These are phyloP conservation scores for Aurantiochytrium sp. DNA, from an alignment of 108 stramenopile species.

Conservation along the genomic window DNA sequence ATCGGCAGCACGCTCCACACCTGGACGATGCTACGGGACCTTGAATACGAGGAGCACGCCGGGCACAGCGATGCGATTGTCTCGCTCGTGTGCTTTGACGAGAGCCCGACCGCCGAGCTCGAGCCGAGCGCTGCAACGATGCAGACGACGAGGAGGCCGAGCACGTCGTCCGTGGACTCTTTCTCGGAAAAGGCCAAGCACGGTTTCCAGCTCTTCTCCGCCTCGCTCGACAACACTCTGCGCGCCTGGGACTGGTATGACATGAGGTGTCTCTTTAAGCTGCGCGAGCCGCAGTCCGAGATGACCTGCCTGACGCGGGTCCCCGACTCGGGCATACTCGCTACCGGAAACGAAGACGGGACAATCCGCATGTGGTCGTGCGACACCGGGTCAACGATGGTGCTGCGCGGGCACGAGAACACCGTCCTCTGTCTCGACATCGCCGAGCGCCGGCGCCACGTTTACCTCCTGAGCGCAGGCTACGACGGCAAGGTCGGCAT, in stretches of 20 bases:
- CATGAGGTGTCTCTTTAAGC: neutral
- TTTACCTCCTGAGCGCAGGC: neutral
- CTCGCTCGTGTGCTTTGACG: neutral
- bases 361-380: constrained; percentile 3
- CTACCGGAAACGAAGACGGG: constrained; percentile 17
- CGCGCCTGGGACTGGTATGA: constrained; percentile 21
- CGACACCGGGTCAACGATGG: constrained; percentile 24
- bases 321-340: neutral
- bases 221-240: neutral
- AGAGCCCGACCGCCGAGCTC: neutral
- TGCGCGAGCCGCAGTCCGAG: neutral
- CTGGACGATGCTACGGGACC: neutral
- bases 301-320: neutral
- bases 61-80: neutral
- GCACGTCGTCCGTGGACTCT: neutral
- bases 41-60: neutral
- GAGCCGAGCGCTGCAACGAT: no score
- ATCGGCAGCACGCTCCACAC: neutral
- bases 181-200: neutral
- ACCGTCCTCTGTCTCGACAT: neutral
- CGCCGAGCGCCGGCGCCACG: neutral
- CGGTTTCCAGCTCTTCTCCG: neutral
- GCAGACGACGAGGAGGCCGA: no score
- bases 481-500: neutral
- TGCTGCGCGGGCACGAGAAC: neutral